Percentiles rank a stretch among this genome's conserved stretches.
phyloP scores from a whole-genome alignment of 352 stramenopile species.

The Pythium chondricola region DNA sequence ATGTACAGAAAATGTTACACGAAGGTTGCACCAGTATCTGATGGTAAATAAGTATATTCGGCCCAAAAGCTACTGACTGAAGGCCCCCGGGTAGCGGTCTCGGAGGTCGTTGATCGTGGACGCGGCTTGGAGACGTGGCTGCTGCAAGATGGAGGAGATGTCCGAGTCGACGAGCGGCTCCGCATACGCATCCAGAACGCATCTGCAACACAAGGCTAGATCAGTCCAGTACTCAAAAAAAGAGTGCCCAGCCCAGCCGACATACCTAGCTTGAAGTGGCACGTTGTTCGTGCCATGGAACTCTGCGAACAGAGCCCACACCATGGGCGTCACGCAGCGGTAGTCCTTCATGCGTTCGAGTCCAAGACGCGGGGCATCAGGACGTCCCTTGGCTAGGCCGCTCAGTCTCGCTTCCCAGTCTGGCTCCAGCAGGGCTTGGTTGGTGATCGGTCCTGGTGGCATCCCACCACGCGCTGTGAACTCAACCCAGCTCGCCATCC shows the following conservation, averaged over 20 bases:
- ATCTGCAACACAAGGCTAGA: slow-evolving; percentile 14
- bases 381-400: slow-evolving; percentile 26
- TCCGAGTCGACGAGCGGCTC: slow-evolving; percentile 32
- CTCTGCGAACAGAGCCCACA: slow-evolving; percentile 65
- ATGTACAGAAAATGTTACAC: no score
- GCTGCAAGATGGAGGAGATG: slow-evolving; percentile 25
- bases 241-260: background rate
- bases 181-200: slow-evolving; percentile 41
- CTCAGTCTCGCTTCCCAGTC: slow-evolving; percentile 28
- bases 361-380: slow-evolving; percentile 33
- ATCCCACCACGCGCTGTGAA: slow-evolving; percentile 48
- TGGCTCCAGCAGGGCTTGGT: slow-evolving; percentile 39
- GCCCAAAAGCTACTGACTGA: no score
- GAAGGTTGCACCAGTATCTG: no score
- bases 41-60: no score
- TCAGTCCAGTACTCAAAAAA: background rate
- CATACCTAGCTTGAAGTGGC: slow-evolving; percentile 22
- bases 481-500: slow-evolving; percentile 56
- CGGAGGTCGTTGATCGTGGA: slow-evolving; percentile 39
- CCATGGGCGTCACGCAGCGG: slow-evolving; percentile 62
- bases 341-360: slow-evolving; percentile 55
- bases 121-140: slow-evolving; percentile 35
- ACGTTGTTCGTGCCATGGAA: slow-evolving; percentile 51
- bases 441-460: slow-evolving; percentile 56
- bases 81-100: slow-evolving; percentile 15